These are phyloP conservation scores for Irpex lacteus DNA, from an alignment of 1,284 basidiomycete species.

Conservation along the genomic window DNA sequence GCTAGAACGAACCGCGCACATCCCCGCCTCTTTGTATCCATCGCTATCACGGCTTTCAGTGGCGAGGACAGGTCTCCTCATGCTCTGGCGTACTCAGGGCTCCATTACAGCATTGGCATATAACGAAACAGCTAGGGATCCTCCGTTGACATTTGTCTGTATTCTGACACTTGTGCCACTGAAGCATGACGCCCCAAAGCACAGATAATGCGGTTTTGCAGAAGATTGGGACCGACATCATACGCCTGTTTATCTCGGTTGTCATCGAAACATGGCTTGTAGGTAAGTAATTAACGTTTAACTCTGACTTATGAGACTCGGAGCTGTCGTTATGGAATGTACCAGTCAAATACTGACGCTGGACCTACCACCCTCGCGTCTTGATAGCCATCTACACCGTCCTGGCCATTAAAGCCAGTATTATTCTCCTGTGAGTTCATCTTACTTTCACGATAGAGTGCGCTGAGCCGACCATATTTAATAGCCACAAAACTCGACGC, in stretches of 20 bases:
- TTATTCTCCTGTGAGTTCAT: not conserved
- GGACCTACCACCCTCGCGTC: not conserved
- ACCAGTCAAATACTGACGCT: not conserved
- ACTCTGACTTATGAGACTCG: not conserved
- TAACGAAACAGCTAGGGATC: not conserved
- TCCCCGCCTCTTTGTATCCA: no score
- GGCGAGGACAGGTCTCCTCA: no score
- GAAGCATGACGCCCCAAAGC: slow-evolving; percentile 25
- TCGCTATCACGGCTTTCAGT: no score
- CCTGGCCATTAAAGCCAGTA: not conserved
- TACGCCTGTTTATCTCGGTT: slow-evolving; percentile 11
- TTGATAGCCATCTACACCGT: not conserved
- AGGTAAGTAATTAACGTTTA: slow-evolving; percentile 7
- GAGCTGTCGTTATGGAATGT: not conserved
- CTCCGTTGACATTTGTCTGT: not conserved
- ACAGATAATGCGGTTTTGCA: slow-evolving; percentile 5
- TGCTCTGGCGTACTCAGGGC: no score
- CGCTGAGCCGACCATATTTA: not conserved
- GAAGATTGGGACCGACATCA: slow-evolving; percentile 11
- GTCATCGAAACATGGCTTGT: slow-evolving; percentile 11
- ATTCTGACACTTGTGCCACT: not conserved
- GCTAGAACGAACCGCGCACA: no score
- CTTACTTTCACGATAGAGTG: not conserved
- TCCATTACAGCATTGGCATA: not conserved
- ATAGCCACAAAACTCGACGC: not conserved